Percentiles rank a stretch among this genome's conserved stretches.
Evolutionary conservation across 169 alveolate genomes (phyloP).

Genomic region (Plasmodium malariae): DNA sequence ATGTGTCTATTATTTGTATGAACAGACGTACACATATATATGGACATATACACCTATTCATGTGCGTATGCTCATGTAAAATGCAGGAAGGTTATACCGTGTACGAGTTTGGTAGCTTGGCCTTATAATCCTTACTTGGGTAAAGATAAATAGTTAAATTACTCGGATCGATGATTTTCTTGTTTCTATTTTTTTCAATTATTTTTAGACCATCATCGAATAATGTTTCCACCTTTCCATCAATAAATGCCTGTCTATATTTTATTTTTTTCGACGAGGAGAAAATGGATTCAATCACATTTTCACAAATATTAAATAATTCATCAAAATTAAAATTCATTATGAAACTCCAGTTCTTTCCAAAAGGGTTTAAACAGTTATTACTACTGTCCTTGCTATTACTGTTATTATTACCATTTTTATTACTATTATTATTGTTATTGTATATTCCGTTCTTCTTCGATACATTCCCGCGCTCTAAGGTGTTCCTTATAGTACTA

Average conservation of each 20-base stretch:
- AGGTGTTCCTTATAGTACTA: no score
- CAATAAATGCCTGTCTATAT: conserved; percentile 76
- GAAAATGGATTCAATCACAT: conserved; percentile 70
- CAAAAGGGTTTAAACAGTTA: conserved; percentile 61
- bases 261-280: conserved; percentile 68
- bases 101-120: conserved; percentile 64
- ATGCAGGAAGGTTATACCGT: conserved; percentile 8
- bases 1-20: no score
- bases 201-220: conserved; percentile 76
- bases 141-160: conserved; percentile 60
- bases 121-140: conserved; percentile 72
- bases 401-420: background rate
- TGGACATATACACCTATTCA: background rate
- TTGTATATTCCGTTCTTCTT: background rate
- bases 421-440: background rate
- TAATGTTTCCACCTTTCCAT: conserved; percentile 77
- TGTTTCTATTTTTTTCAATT: conserved; percentile 75
- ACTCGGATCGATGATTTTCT: conserved; percentile 62
- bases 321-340: conserved; percentile 72
- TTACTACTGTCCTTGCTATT: background rate
- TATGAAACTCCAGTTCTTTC: conserved; percentile 66
- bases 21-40: background rate
- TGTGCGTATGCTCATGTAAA: background rate
- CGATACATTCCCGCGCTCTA: no score
- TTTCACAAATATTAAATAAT: conserved; percentile 69